Percentiles rank a stretch among this genome's conserved stretches.
Evolutionary conservation across 2,329 filamentous ascomycete species (phyloP).

Genomic region (Clonostachys solani): DNA sequence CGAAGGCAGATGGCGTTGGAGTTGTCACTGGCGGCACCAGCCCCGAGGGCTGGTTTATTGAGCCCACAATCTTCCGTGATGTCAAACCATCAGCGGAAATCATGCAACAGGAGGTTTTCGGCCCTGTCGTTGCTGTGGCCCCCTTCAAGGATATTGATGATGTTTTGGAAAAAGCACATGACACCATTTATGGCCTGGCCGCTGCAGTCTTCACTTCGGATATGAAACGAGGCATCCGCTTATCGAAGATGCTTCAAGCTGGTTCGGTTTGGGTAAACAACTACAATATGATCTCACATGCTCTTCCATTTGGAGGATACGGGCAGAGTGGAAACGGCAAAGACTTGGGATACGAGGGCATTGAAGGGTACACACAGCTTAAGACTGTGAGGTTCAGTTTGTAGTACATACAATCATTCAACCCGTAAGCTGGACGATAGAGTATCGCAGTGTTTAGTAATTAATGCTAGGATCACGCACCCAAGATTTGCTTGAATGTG

Average conservation of each 20-base stretch:
- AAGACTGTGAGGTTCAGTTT: background rate
- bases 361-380: background rate
- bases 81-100: constrained; percentile 18
- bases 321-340: constrained; percentile 56
- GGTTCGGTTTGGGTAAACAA: constrained; percentile 1
- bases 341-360: constrained; percentile 32
- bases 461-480: too few relatives aligned
- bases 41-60: constrained; percentile 17
- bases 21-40: constrained; percentile 54
- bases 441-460: too few relatives aligned
- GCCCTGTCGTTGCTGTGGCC: constrained; percentile 41
- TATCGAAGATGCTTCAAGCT: background rate
- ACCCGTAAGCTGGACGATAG: too few relatives aligned
- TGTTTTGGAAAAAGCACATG: constrained; percentile 46
- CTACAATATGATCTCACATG: constrained; percentile 1
- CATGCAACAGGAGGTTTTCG: constrained; percentile 45
- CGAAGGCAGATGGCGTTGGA: constrained; percentile 45
- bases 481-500: too few relatives aligned
- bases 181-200: constrained; percentile 49
- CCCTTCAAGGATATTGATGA: constrained; percentile 56
- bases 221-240: constrained; percentile 40
- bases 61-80: constrained; percentile 19
- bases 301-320: constrained; percentile 31
- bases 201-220: constrained; percentile 56
- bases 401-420: background rate